These are phyloP conservation scores for Vitis riparia DNA, from an alignment of 164 flowering plant species.

Conservation along the genomic window DNA sequence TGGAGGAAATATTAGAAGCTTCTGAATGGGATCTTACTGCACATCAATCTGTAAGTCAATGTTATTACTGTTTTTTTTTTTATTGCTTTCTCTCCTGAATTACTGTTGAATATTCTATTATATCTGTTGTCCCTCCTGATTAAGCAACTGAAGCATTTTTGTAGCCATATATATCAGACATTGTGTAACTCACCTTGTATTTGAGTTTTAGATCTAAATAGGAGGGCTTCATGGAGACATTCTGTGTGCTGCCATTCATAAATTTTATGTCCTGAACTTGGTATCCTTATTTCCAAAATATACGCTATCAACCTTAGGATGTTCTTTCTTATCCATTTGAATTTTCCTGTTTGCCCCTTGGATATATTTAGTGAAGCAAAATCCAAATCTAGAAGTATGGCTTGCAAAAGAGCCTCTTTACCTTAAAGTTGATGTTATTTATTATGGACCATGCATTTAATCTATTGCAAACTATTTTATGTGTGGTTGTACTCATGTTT, in stretches of 20 bases:
- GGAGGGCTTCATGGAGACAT: not conserved
- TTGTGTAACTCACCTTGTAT: too few species aligned
- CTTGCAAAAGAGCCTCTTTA: not conserved
- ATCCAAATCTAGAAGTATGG: not conserved
- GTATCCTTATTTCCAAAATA: not conserved
- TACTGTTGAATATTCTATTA: too few species aligned
- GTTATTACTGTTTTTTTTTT: not conserved
- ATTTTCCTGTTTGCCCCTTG: not conserved
- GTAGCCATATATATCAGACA: not conserved
- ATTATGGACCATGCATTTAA: not conserved
- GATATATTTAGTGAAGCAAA: not conserved
- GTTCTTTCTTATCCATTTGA: not conserved
- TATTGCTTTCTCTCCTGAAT: too few species aligned
- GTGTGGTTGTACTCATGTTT: not conserved
- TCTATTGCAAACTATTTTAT: not conserved
- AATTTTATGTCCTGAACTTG: not conserved
- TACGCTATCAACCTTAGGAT: not conserved
- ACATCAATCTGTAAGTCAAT: not conserved
- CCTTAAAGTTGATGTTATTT: not conserved
- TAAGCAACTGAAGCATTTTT: not conserved
- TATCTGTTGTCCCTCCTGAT: not conserved
- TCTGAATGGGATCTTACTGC: not conserved
- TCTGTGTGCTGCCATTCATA: not conserved
- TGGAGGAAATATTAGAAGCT: too few species aligned
- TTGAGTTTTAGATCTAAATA: not conserved